Percentiles rank a stretch among this genome's conserved stretches.
phyloP scores from a whole-genome alignment of 192 early-diverging fungal species.

The Rhizophagus prolifer region DNA sequence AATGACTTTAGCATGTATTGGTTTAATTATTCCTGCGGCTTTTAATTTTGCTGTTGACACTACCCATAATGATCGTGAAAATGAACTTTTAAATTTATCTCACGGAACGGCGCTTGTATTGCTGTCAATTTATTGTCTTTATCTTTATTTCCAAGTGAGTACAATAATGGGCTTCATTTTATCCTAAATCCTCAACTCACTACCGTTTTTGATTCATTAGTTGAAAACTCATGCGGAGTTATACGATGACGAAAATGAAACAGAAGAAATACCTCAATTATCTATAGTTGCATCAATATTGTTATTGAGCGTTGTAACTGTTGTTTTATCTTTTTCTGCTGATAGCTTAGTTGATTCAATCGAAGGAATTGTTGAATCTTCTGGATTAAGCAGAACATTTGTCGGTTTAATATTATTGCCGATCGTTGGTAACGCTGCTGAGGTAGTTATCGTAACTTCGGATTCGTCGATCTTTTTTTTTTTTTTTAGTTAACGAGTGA shows the following conservation, averaged over 20 bases:
- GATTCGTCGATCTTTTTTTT: background rate
- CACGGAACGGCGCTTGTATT: slow-evolving; percentile 70
- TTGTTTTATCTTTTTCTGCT: slow-evolving; percentile 74
- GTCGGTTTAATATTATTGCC: slow-evolving; percentile 89
- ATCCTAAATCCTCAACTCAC: background rate
- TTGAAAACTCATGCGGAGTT: slow-evolving; percentile 68
- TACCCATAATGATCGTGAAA: slow-evolving; percentile 43
- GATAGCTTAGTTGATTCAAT: slow-evolving; percentile 82
- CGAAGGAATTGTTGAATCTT: slow-evolving; percentile 69
- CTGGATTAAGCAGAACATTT: slow-evolving; percentile 76
- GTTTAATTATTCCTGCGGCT: slow-evolving; percentile 71
- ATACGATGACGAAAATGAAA: slow-evolving; percentile 41
- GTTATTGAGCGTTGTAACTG: slow-evolving; percentile 57
- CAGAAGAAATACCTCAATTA: slow-evolving; percentile 61
- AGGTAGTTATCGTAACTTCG: slow-evolving; percentile 21
- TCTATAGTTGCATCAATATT: slow-evolving; percentile 51
- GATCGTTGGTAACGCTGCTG: slow-evolving; percentile 91
- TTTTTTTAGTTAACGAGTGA: background rate
- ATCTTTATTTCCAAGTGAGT: slow-evolving; percentile 80
- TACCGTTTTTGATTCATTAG: background rate
- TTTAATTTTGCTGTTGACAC: slow-evolving; percentile 48
- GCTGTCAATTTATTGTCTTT: slow-evolving; percentile 65
- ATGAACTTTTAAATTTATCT: slow-evolving; percentile 56
- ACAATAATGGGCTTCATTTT: background rate
- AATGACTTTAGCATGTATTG: slow-evolving; percentile 61